Evolutionary conservation across 2,329 filamentous ascomycete species (phyloP), one percentile per base, ranked within the genome.

Genomic region (Alternaria sp.): DNA sequence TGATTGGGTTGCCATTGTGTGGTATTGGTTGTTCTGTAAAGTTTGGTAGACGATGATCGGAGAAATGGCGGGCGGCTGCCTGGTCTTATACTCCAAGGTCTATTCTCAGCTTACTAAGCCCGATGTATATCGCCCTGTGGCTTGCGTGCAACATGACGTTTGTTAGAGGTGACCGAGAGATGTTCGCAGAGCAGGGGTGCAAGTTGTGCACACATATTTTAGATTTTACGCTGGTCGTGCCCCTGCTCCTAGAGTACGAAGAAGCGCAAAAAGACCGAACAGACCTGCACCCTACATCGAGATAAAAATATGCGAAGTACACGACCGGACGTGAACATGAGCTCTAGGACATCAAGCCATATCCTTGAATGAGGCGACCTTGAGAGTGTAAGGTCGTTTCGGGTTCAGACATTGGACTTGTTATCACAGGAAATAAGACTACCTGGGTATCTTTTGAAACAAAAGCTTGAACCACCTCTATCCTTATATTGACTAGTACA

Each of bases 281-380:
- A 15, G 30, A 0, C 30, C 30, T 37, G 30, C 30, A 37, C 0
- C 6, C 30, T 37, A 37, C 30, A 37, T 15, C 30, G 0, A 15
- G 14, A 33, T 33, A 4, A 1, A 0, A 8, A 33, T 33, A 33
- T 33, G 1, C 0, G 1, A 33, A 15, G 1, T 33, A 15, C 1
- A 2, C 30, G 30, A 33, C 30, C 30, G 1, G 1, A 6, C 3
- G 30, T 33, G 0, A 33, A 33, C 30, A 12, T 33, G 1, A 12
- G 30, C 23, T 25, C 25, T 25, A 25, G 7, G 25, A 25, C 25
- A 9, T 8, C 9, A 9, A 8, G 25, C 25, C 25, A 25, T 8
- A 25, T 25, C 25, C 25, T 9, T 8, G 25, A 25, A 25, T 25
- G 25, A 25, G 25, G 25, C 25, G 7, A 25, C 25, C 25, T 25